Percentiles rank a stretch among this genome's conserved stretches.
Evolutionary conservation across 2,329 filamentous ascomycete genomes (phyloP).

Genomic region (Verticillium tricorpus): DNA sequence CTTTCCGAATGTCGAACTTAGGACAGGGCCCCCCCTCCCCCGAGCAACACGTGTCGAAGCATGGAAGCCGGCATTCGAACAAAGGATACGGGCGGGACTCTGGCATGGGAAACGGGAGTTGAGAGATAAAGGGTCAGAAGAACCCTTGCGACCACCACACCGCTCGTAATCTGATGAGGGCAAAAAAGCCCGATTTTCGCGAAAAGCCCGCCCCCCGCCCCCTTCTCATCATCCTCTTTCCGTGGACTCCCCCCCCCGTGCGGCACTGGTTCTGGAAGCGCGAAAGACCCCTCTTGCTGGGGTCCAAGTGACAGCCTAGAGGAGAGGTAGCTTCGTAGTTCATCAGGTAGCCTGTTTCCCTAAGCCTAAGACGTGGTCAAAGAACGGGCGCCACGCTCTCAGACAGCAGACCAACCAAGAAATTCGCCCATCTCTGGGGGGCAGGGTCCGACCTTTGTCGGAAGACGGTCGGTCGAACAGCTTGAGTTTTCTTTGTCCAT

Average conservation of each 20-base stretch:
- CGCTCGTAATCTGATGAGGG: neutral
- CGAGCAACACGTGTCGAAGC: constrained; percentile 1
- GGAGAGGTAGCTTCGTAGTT: neutral
- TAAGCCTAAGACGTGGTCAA: neutral
- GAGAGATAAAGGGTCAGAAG: neutral
- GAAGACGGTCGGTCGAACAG: neutral
- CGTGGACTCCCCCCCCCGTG: too few relatives aligned
- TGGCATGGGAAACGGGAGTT: neutral
- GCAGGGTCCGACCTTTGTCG: neutral
- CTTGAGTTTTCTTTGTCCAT: neutral
- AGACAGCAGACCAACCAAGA: neutral
- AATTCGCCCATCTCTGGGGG: neutral
- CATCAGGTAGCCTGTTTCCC: neutral
- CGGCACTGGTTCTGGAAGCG: too few relatives aligned
- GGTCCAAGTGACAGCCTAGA: neutral
- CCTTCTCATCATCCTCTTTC: too few relatives aligned
- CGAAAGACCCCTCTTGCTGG: neutral
- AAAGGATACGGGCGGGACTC: neutral
- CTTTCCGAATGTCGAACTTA: constrained; percentile 1
- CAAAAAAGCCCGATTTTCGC: neutral
- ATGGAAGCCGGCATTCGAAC: neutral
- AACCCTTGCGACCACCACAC: neutral
- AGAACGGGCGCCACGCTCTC: neutral
- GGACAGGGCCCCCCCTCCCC: neutral
- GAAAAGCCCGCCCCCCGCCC: too few relatives aligned